Base-by-base conservation (phyloP, 257 asterid genomes). In the Solanum sejunctum region DNA sequence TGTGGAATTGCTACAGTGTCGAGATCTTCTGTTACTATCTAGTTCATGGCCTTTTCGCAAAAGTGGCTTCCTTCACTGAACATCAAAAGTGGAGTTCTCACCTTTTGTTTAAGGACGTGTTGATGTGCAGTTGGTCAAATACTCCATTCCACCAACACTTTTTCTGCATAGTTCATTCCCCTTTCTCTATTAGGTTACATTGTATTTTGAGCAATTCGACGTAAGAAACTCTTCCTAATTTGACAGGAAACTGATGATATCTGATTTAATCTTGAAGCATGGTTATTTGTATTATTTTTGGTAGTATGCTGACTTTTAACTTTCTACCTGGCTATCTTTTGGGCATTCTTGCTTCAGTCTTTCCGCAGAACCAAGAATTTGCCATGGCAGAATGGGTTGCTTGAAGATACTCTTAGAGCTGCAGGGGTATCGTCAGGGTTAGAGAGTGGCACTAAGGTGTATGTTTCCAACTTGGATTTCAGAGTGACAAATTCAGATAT, bases 401-500 rank as follows among this genome's bases (percentile, higher is more conserved):
- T 90, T 87, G 97, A 93, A 87, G 98, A 92, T 80, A 79, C 97
- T 86, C 92, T 94, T 20, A 92, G 89, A 88, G 93, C 97, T 79
- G 95, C 95, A 86, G 96, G 96, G 63, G 56, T 94, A 26, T 89
- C 96, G 13, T 90, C 97, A 32, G 94, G 91, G 79, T 75, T 90
- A 85, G 97, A 89, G 73, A 88, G 81, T 82, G 94, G 92, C 21
- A 86, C 98, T 20, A 89, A 87, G 86, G 71, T 90, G 39, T 85
- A 82, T 81, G 88, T 94, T 84, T 91, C 95, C 79, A 94, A 93
- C 89, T 90, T 94, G 93, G 95, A 92, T 23, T 43, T 56, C 73
- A 92, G 95, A 83, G 98, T 94, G 51, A 84, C 95, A 70, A 92
- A 85, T 82, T 92, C 93, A 80, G 98, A 94, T 86, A 94, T 94